Evolutionary conservation across 75 land plant species (phyloP).

Genomic region (Pinus taeda): DNA sequence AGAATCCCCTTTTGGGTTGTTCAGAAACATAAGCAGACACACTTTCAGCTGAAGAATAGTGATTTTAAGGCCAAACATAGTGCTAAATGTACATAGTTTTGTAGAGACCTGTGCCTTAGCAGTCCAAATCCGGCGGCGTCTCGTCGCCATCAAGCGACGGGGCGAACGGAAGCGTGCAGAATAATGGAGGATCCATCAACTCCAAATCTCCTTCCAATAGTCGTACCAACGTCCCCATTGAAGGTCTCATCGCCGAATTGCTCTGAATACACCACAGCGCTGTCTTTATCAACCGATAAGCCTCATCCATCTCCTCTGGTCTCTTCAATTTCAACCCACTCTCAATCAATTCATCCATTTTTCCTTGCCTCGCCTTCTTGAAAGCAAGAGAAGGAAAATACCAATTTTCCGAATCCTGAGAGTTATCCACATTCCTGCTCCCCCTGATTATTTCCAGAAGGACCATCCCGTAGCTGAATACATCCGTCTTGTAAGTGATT

Average conservation of each 20-base stretch:
- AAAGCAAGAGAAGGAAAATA: conserved; percentile 15
- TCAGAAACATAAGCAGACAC: no score
- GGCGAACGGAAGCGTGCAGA: not conserved
- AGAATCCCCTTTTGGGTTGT: no score
- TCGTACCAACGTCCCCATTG: conserved; percentile 2
- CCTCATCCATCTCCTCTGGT: not conserved
- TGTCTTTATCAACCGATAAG: conserved; percentile 1
- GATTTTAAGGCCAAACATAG: no score
- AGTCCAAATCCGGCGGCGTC: no score
- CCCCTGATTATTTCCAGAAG: conserved; percentile 18
- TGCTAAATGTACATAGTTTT: no score
- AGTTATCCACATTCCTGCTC: conserved; percentile 10
- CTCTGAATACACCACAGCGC: conserved; percentile 14
- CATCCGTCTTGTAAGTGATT: conserved; percentile 11
- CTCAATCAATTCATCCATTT: conserved; percentile 11
- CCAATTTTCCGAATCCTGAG: not conserved
- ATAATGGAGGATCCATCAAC: conserved; percentile 4
- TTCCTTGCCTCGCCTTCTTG: conserved; percentile 11
- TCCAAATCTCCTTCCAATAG: conserved; percentile 6
- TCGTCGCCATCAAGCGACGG: not conserved
- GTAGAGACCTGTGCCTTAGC: no score
- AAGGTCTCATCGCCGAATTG: conserved; percentile 4
- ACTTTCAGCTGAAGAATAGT: no score
- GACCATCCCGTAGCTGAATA: conserved; percentile 20
- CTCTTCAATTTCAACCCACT: not conserved